phyloP scores from a whole-genome alignment of 2,329 filamentous ascomycete species.

The Ploettnerulaceae sp. region DNA sequence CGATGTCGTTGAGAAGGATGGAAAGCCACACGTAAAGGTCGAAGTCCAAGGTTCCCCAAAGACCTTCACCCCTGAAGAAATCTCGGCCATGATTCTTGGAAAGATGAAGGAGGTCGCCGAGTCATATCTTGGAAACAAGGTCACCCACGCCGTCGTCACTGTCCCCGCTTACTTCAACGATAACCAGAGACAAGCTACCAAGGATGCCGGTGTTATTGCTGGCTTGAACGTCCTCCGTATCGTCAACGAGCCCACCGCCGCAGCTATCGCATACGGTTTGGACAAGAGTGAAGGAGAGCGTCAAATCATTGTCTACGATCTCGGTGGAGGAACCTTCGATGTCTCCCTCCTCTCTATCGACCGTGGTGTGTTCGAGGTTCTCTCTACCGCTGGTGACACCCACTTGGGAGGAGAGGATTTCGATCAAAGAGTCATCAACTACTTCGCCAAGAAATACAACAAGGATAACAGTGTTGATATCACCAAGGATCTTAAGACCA shows the following conservation, averaged over 20 bases:
- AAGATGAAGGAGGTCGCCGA: constrained; percentile 85
- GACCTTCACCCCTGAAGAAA: constrained; percentile 74
- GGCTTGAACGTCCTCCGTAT: constrained; percentile 94
- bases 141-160: constrained; percentile 85
- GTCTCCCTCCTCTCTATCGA: constrained; percentile 89
- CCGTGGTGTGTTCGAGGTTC: constrained; percentile 87
- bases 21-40: constrained; percentile 81
- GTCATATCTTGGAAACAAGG: constrained; percentile 74
- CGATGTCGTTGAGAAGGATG: constrained; percentile 84
- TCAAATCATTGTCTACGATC: constrained; percentile 90
- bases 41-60: constrained; percentile 60
- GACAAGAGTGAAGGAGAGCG: constrained; percentile 80
- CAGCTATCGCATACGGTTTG: constrained; percentile 90
- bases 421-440: constrained; percentile 93
- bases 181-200: constrained; percentile 93
- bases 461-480: constrained; percentile 94
- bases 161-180: constrained; percentile 98
- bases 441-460: constrained; percentile 97
- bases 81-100: constrained; percentile 75
- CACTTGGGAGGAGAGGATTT: constrained; percentile 99
- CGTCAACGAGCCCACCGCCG: constrained; percentile 93
- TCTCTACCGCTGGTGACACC: constrained; percentile 93
- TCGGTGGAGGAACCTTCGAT: constrained; percentile 93
- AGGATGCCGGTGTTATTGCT: constrained; percentile 88
- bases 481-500: constrained; percentile 91